Conservation (phyloP, 345 rosid genomes). For the Lumnitzera racemosa region DNA sequence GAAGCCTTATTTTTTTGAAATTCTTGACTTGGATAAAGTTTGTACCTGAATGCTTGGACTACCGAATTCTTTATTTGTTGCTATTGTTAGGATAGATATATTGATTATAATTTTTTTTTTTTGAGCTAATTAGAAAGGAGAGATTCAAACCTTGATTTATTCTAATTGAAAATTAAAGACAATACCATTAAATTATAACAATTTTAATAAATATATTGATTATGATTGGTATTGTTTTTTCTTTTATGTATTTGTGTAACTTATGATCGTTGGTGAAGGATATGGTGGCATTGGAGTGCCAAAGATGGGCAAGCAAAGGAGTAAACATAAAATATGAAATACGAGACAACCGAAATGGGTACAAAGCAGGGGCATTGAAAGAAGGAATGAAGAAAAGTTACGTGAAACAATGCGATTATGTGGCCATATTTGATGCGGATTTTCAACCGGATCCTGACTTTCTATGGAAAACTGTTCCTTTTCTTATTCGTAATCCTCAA, state of each 20-base stretch:
- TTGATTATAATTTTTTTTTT: no score
- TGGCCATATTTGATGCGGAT: conserved; percentile 93
- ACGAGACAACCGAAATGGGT: conserved; percentile 76
- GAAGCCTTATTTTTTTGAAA: no score
- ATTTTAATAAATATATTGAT: no score
- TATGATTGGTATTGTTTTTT: neutral
- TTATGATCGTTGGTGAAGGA: conserved; percentile 28
- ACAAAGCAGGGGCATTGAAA: conserved; percentile 89
- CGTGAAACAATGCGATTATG: conserved; percentile 75
- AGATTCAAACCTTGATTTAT: no score
- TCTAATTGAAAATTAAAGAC: no score
- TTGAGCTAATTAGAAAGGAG: no score
- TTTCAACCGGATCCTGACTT: conserved; percentile 95
- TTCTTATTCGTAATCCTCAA: conserved; percentile 63
- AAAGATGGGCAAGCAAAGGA: conserved; percentile 96
- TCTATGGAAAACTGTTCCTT: conserved; percentile 84
- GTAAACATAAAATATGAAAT: conserved; percentile 82
- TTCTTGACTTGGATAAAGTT: no score
- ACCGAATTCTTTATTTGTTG: no score
- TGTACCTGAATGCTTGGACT: no score
- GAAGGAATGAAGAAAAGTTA: conserved; percentile 92
- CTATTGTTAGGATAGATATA: neutral
- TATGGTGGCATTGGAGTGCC: conserved; percentile 82
- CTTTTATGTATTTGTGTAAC: neutral
- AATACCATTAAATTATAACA: no score